Base-by-base conservation (phyloP, 768 basidiomycete genomes). In the Mycena alexandri region DNA sequence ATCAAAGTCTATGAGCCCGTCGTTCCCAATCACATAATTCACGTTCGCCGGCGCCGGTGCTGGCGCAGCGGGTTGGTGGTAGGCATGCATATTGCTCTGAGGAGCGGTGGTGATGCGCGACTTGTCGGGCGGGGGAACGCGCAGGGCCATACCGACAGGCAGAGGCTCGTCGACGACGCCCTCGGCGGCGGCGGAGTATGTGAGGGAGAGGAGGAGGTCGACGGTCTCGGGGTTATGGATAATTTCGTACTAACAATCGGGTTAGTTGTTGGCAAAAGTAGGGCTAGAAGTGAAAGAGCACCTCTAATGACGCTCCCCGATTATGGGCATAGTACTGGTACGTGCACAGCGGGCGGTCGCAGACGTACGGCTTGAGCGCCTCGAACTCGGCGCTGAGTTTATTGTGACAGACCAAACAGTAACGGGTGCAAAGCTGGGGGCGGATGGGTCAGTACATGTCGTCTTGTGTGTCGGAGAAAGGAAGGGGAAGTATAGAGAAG, bases 341-440 rank as follows among this genome's bases (percentile, higher is more conserved):
- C 7, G 86, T 79, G 76, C 92, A 93, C 6, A 93, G 82, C 59
- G 85, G 84, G 6, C 82, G 83, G 61, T 85, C 83, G 74, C 91
- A 93, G 25, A 93, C 90, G 72, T 91, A 93, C 1, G 92, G 92
- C 74, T 91, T 90, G 65, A 92, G 83, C 1, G 88, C 85, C 68
- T 88, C 87, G 64, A 84, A 86, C 44, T 85, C 81, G 11, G 78
- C 80, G 12, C 80, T 71, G 34, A 90, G 79, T 67, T 83, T 85
- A 69, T 86, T 86, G 72, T 91, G 90, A 76, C 92, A 92, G n/a
- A 91, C 89, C n/a, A 90, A 81, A 70, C 92, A 93, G 76, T 87
- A 91, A 22, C 86, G 82, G 0, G 89, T 86, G 70, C 90, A 92
- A 22, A 92, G 81, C 88, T 91, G 34, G 47, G 13, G 12, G 33